Evolutionary conservation across 768 basidiomycete species (phyloP).

Genomic region (Clavulina sp.): DNA sequence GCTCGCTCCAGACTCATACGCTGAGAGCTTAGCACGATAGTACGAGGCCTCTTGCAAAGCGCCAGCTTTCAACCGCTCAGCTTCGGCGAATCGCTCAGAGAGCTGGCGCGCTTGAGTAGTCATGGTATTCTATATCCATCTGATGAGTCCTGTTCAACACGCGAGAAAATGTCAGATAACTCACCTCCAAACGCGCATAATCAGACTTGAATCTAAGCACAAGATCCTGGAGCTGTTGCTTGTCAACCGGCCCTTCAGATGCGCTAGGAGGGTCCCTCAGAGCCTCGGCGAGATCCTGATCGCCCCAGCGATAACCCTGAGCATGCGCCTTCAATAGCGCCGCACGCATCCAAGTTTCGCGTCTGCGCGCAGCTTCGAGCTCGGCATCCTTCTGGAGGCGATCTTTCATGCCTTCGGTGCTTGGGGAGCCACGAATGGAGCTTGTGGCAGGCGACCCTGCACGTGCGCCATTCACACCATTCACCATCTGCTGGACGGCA

Average conservation of each 20-base stretch:
- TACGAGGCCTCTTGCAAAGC: constrained; percentile 91
- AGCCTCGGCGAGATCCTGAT: constrained; percentile 32
- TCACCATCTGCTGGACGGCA: constrained; percentile 22
- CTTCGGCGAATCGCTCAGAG: constrained; percentile 62
- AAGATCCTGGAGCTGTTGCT: constrained; percentile 43
- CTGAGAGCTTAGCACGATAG: constrained; percentile 86
- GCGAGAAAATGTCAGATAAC: constrained; percentile 14
- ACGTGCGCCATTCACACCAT: constrained; percentile 24
- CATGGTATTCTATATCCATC: constrained; percentile 37
- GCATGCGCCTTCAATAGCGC: constrained; percentile 58
- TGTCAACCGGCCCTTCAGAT: constrained; percentile 25
- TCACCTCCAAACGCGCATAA: constrained; percentile 69
- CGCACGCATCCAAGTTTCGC: constrained; percentile 74
- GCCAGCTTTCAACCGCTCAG: constrained; percentile 54
- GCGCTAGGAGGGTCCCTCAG: constrained; percentile 14
- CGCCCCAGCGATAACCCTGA: constrained; percentile 54
- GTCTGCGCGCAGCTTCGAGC: constrained; percentile 53
- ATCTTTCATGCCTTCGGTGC: constrained; percentile 57
- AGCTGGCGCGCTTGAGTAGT: constrained; percentile 57
- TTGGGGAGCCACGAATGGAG: constrained; percentile 1
- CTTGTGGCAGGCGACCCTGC: constrained; percentile 7
- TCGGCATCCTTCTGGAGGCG: constrained; percentile 71
- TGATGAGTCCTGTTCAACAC: constrained; percentile 1
- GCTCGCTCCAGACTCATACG: constrained; percentile 54
- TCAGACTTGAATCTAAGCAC: constrained; percentile 75